These are phyloP conservation scores for Acanthamoeba culbertsoni DNA, from an alignment of 208 protist genomes.

Conservation along the genomic window DNA sequence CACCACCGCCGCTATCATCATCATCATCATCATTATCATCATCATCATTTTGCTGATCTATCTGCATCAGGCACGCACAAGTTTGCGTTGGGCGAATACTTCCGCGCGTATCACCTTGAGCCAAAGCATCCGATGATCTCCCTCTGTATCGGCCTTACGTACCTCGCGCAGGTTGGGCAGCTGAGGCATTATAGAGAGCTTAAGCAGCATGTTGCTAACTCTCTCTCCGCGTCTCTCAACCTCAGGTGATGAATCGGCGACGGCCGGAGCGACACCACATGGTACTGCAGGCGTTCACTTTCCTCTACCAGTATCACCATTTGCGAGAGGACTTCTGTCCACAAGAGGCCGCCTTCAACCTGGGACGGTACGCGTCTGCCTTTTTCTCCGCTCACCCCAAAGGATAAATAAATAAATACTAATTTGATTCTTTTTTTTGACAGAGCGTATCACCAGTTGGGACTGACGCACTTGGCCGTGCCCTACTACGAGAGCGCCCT, in stretches of 20 bases:
- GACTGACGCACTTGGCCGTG: constrained; percentile 29
- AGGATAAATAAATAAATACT: background rate
- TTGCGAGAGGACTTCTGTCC: background rate
- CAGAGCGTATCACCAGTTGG: constrained; percentile 27
- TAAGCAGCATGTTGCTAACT: background rate
- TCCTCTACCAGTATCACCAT: constrained; percentile 44
- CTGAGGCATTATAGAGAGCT: too few species aligned
- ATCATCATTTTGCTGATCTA: too few species aligned
- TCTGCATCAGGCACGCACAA: constrained; percentile 33
- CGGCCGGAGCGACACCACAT: background rate
- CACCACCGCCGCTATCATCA: background rate
- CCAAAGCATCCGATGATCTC: constrained; percentile 31
- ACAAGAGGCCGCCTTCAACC: background rate
- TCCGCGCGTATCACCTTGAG: background rate
- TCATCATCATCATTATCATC: too few species aligned
- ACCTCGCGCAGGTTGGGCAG: constrained; percentile 12
- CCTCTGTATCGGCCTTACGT: background rate
- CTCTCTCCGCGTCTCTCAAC: too few species aligned
- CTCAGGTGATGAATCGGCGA: constrained; percentile 45
- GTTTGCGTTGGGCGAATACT: constrained; percentile 23
- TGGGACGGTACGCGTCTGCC: background rate
- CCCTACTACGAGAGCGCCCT: constrained; percentile 36
- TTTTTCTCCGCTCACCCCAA: background rate
- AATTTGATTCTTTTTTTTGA: background rate
- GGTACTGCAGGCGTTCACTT: constrained; percentile 27